A percentile compares a stretch with the other conserved stretches of the same genome.
These are phyloP conservation scores for Exophiala spinifera DNA, from an alignment of 2,329 filamentous ascomycete species.

Conservation along the genomic window DNA sequence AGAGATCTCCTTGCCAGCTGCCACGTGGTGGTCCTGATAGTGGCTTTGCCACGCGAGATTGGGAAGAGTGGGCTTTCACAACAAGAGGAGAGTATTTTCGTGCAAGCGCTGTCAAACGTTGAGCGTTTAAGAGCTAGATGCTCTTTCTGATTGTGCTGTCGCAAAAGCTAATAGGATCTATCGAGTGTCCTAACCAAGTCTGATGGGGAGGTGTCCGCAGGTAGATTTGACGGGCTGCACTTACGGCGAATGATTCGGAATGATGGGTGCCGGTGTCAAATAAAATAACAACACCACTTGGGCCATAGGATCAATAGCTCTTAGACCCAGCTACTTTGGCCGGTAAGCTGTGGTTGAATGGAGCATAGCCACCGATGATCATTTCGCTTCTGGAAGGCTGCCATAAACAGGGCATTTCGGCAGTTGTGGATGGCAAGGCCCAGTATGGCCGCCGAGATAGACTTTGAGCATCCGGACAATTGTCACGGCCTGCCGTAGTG, in stretches of 20 bases:
- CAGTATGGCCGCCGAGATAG: not conserved
- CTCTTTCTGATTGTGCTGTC: not conserved
- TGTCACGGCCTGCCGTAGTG: not conserved
- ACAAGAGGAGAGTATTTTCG: not conserved
- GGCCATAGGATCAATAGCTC: not conserved
- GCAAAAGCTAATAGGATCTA: constrained; percentile 6
- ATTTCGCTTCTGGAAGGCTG: constrained; percentile 11
- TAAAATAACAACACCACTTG: not conserved
- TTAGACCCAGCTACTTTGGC: not conserved
- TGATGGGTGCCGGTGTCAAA: not conserved
- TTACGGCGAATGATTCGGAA: not conserved
- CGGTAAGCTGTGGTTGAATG: constrained; percentile 1
- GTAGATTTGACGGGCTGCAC: not conserved
- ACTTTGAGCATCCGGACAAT: not conserved
- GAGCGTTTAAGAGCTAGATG: constrained; percentile 6
- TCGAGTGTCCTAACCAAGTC: constrained; percentile 1
- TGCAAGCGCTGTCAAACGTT: not conserved
- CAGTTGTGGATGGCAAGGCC: constrained; percentile 1
- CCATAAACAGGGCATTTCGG: constrained; percentile 9
- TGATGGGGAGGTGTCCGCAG: not conserved
- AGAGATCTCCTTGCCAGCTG: not conserved
- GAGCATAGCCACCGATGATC: constrained; percentile 12
- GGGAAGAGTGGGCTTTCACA: not conserved
- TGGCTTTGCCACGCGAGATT: constrained; percentile 11
- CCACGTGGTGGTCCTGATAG: constrained; percentile 10